These are phyloP conservation scores for Nakaseomyces bracarensis DNA, from an alignment of 1,139 yeast genomes.

Conservation along the genomic window DNA sequence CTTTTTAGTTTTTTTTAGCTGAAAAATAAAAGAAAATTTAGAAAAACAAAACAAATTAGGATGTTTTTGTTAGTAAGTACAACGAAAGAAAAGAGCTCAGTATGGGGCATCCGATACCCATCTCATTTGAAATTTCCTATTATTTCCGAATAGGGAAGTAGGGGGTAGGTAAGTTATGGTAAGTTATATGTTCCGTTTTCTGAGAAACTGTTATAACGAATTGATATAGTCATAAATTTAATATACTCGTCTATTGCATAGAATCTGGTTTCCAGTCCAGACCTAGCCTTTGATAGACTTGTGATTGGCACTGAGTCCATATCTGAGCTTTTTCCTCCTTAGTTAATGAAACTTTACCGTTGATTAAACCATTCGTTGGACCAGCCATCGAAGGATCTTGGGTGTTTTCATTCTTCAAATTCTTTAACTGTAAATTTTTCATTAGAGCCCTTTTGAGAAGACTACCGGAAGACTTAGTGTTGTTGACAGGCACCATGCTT, in stretches of 20 bases:
- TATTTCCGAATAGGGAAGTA: slow-evolving; percentile 6
- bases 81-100: too few relatives aligned
- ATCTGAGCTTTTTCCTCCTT: slow-evolving; percentile 47
- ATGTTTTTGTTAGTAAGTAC: too few relatives aligned
- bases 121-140: background rate
- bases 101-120: too few relatives aligned
- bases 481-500: slow-evolving; percentile 19
- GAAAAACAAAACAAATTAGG: too few relatives aligned
- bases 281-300: slow-evolving; percentile 47
- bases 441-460: slow-evolving; percentile 25
- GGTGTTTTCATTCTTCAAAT: slow-evolving; percentile 7
- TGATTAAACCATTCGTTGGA: slow-evolving; percentile 1
- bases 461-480: slow-evolving; percentile 10
- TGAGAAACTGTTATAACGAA: too few relatives aligned
- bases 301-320: slow-evolving; percentile 54
- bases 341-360: slow-evolving; percentile 33
- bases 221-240: too few relatives aligned
- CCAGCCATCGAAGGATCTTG: slow-evolving; percentile 6
- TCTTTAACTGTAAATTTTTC: slow-evolving; percentile 23
- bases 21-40: too few relatives aligned
- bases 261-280: slow-evolving; percentile 52
- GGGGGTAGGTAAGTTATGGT: too few relatives aligned
- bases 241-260: background rate
- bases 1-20: too few relatives aligned
- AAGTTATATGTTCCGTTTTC: too few relatives aligned